Base-by-base conservation (phyloP, 768 basidiomycete genomes). In the Amanita rubescens region DNA sequence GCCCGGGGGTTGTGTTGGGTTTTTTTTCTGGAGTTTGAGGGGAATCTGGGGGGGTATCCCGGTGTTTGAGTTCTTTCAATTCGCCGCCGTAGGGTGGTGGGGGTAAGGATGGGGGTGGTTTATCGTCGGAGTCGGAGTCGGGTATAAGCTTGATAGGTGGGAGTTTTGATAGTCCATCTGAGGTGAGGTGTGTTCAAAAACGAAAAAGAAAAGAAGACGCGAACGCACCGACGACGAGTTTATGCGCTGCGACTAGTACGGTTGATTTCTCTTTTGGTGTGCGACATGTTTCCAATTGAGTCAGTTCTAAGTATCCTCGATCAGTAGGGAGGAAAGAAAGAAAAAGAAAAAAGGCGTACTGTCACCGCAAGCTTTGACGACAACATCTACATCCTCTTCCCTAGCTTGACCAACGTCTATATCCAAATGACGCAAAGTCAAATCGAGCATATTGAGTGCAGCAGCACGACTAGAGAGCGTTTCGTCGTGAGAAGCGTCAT, bases 361-460 rank as follows among this genome's bases (percentile, higher is more conserved):
- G n/a, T 80, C 2, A 69, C n/a, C n/a, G n/a, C n/a, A n/a, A n/a
- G n/a, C n/a, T n/a, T n/a, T n/a, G n/a, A n/a, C n/a, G n/a, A n/a
- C 68, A 44, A 85, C 77, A 11, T 95, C 38, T 19, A n/a, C 20
- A 11, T 19, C 71, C 45, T 76, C 74, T 6, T 64, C 55, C 30
- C 70, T 75, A 4, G 70, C 72, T 17, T 76, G 70, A 1, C 81
- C 84, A 0, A 90, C 80, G 49, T 91, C 84, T 8, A 98, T 78
- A 14, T 94, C 95, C 1, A 99, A 80, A 69, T 98, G 94, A 35
- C 87, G 85, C 9, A 98, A 72, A 2, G 84, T 78, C 0, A 99
- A 73, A 65, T 97, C 95, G 1, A 98, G 75, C 76, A 94, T 80
- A 59, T 94, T 94, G 42, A 99, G 74, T 1, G 94, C 94, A 12